These are phyloP conservation scores for Monilinia aucupariae DNA, from an alignment of 2,329 filamentous ascomycete genomes.

Conservation along the genomic window DNA sequence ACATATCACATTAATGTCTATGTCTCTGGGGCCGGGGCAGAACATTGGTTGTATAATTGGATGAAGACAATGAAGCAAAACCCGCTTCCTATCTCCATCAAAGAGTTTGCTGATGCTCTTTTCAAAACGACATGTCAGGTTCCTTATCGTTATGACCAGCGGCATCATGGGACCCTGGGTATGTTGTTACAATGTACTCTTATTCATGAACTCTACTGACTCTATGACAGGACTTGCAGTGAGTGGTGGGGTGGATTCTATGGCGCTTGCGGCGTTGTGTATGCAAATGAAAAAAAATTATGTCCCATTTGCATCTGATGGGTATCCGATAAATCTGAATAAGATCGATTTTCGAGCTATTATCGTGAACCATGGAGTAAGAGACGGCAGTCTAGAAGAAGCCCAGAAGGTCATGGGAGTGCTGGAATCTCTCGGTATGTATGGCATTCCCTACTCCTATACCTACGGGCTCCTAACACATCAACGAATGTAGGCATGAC, in stretches of 20 bases:
- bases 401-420: slow-evolving; percentile 43
- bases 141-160: slow-evolving; percentile 5
- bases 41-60: neutral
- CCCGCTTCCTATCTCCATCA: slow-evolving; percentile 18
- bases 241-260: slow-evolving; percentile 95
- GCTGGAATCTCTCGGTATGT: slow-evolving; percentile 26
- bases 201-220: neutral
- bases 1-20: too few species aligned
- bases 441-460: neutral
- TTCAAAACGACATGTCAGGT: slow-evolving; percentile 17
- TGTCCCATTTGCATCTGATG: slow-evolving; percentile 2
- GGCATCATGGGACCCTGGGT: neutral
- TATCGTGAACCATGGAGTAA: slow-evolving; percentile 54
- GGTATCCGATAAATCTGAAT: neutral
- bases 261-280: slow-evolving; percentile 81
- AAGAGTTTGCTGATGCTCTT: slow-evolving; percentile 24
- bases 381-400: slow-evolving; percentile 48
- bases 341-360: slow-evolving; percentile 40
- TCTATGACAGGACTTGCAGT: slow-evolving; percentile 61
- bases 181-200: neutral
- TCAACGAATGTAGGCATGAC: slow-evolving; percentile 26
- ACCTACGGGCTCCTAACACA: neutral
- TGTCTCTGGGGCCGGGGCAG: neutral
- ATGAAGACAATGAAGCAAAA: slow-evolving; percentile 13
- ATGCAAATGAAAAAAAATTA: slow-evolving; percentile 37